These are phyloP conservation scores for Neofusicoccum laricinum DNA, from an alignment of 2,329 filamentous ascomycete genomes.

Conservation along the genomic window DNA sequence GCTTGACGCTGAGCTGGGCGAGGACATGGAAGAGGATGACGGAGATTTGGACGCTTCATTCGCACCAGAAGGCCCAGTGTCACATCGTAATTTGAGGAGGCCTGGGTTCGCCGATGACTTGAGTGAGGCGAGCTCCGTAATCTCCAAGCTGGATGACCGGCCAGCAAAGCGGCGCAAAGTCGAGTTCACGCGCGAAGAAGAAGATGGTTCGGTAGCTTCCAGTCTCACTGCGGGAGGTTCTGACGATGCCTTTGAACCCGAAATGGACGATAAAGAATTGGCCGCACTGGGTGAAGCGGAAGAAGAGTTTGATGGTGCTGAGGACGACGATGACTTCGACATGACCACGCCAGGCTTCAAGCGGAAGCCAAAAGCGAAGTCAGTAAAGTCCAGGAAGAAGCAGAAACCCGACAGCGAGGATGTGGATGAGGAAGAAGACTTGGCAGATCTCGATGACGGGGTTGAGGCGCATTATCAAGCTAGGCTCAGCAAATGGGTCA, in stretches of 20 bases:
- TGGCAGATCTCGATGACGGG: constrained; percentile 77
- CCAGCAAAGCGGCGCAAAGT: constrained; percentile 32
- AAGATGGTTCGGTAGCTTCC: constrained; percentile 19
- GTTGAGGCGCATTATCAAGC: constrained; percentile 77
- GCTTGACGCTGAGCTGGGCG: constrained; percentile 75
- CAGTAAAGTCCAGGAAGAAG: constrained; percentile 22
- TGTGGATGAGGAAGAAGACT: constrained; percentile 41
- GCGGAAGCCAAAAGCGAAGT: constrained; percentile 34
- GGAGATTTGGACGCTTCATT: constrained; percentile 35
- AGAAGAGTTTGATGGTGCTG: constrained; percentile 30
- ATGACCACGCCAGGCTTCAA: constrained; percentile 39
- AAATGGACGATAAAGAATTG: constrained; percentile 37
- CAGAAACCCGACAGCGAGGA: constrained; percentile 21
- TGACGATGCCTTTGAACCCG: constrained; percentile 42
- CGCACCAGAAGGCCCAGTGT: constrained; percentile 30
- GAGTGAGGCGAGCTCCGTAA: not conserved
- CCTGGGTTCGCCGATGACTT: constrained; percentile 43
- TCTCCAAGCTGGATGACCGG: not conserved
- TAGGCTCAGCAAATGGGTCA: constrained; percentile 73
- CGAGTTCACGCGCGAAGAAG: not conserved
- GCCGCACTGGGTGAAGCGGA: constrained; percentile 39
- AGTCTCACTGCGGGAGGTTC: constrained; percentile 31
- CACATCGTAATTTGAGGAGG: constrained; percentile 48
- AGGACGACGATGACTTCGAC: constrained; percentile 37
- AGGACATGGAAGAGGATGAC: constrained; percentile 39